Percentiles rank a stretch among this genome's conserved stretches.
These are phyloP conservation scores for Solanum chiquidenum DNA, from an alignment of 257 asterid species.

Conservation along the genomic window DNA sequence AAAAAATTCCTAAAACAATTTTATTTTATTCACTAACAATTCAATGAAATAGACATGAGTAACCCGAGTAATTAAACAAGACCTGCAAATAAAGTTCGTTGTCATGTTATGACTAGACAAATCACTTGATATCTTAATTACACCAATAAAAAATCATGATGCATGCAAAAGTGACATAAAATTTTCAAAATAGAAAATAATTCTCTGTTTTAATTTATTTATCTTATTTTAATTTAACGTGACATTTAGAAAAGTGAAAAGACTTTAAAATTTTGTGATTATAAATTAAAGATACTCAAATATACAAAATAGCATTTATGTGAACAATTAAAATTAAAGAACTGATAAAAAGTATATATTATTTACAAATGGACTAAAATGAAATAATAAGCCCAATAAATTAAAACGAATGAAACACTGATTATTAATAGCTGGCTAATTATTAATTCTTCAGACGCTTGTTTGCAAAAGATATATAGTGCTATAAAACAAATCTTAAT, in stretches of 20 bases:
- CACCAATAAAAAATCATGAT: not conserved
- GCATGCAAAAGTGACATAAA: not conserved
- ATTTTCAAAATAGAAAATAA: not conserved
- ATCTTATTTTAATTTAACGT: no score
- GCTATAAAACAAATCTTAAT: not conserved
- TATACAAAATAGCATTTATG: no score
- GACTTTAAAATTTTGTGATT: no score
- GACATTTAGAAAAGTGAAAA: fast-evolving
- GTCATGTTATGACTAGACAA: not conserved
- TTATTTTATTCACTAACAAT: not conserved
- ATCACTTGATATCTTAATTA: not conserved
- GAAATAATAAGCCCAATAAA: no score
- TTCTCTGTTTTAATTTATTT: not conserved
- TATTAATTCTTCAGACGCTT: not conserved
- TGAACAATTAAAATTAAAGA: no score
- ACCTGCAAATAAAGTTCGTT: not conserved
- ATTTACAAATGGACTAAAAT: no score
- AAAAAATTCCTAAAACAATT: not conserved
- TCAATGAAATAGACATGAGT: not conserved
- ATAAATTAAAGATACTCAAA: no score
- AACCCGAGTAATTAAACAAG: not conserved
- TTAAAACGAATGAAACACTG: not conserved
- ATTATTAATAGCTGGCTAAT: not conserved
- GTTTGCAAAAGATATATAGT: not conserved
- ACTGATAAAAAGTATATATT: no score